Evolutionary conservation across 179 eudicot genomes (phyloP), one percentile per base, ranked within the genome.

Genomic region (Silene noctiflora): DNA sequence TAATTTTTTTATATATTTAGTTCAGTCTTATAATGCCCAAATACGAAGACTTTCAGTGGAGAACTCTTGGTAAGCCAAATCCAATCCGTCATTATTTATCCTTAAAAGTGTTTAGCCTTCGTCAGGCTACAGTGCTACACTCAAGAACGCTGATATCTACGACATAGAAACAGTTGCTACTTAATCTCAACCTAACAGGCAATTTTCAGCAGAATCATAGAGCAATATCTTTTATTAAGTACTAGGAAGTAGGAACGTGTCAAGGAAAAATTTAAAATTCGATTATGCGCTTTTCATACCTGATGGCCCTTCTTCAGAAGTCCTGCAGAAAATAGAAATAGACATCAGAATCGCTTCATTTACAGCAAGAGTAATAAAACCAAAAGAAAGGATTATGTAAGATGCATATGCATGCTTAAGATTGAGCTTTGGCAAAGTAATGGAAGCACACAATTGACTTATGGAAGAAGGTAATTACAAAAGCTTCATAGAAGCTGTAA

Each of bases 261-360:
- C n/a, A 2, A 22, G 42, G 69, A 25, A 69, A 14, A 73, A 35
- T 16, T 16, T 12, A 8, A 73, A 33, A 0, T 51, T 71, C 63
- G 17, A 72, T 51, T 10, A 61, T 33, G 51, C 2, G 9, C 29
- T 66, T 65, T 69, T 81, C 88, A 51, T 83, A 95, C 99, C 98
- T 77, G 98, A 93, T 82, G 89, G 68, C 56, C 96, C 94, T 86
- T 84, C 93, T 55, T 93, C 96, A 42, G 96, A 91, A 71, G 84
- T 79, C 96, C 99, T 93, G 97, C 90, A 87, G 11, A 80, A 72
- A 72, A 27, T 53, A 79, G 70, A 17, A 62, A 53, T 10, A 21
- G 16, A 77, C 25, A 19, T 84, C 42, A 85, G 81, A 76, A 63
- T 64, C 71, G 27, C 27, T 67, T 77, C 48, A 66, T 25, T 42